Evolutionary conservation across 2,329 filamentous ascomycete species (phyloP), one percentile per base, ranked within the genome.

Genomic region (Gyromitra esculenta): DNA sequence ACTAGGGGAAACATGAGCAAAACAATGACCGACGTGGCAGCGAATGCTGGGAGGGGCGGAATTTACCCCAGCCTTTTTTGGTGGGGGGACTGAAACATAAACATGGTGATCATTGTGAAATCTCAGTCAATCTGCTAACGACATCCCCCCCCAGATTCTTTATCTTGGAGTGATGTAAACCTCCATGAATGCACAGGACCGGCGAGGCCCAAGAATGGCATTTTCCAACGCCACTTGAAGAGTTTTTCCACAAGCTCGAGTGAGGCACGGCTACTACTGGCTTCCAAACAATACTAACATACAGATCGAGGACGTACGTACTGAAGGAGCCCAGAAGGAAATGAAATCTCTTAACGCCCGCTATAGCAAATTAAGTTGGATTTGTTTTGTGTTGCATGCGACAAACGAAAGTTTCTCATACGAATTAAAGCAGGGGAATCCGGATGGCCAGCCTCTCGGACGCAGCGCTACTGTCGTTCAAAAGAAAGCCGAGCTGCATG

Each of bases 401-500:
- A 43, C 48, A 64, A 75, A 75, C 72, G 65, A 64, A 70, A 65
- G 60, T 52, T 72, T 73, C 70, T 73, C 50, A 64, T 69, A 18
- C 72, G 66, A 75, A 75, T 71, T 66, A 75, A 59, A 65, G n/a
- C 0, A 21, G 64, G 25, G 35, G 59, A 71, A 75, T 70, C 39
- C 57, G 66, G 72, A 75, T 75, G 72, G 15, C 65, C 45, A 41
- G 56, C 57, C 59, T 71, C 48, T 60, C 59, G 41, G 48, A 64
- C 68, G 64, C 64, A 48, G n/a, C 54, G 48, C 70, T 54, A 43
- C 71, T 48, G 72, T 65, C 59, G 71, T 62, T 68, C 71, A 21
- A 75, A 70, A 63, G 62, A 35, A 72, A 65, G 70, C 65, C 71
- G 75, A 69, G 59, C 75, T 77, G 75, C 75, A 77, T 77, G 75